Percentiles rank a stretch among this genome's conserved stretches.
Evolutionary conservation across 495 filamentous ascomycete species (phyloP).

Genomic region (Penicillium diatomitis): DNA sequence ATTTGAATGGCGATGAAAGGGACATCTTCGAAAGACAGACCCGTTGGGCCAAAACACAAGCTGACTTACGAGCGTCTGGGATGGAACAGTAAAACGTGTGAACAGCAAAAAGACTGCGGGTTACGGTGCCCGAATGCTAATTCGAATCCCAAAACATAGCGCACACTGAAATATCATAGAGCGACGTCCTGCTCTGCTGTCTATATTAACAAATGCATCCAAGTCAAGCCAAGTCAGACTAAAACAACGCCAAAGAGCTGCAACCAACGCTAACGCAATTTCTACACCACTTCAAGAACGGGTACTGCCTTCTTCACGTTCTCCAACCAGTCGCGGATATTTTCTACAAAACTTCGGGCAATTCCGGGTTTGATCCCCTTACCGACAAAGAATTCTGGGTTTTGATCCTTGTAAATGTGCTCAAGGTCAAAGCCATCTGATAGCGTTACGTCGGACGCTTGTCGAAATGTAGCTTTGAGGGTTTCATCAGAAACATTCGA

Average conservation of each 20-base stretch:
- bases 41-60: constrained; percentile 7
- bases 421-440: constrained; percentile 14
- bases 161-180: no score
- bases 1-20: constrained; percentile 13
- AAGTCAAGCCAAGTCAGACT: neutral
- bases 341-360: constrained; percentile 10
- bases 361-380: constrained; percentile 15
- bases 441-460: constrained; percentile 7
- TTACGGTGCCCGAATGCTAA: neutral
- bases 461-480: constrained; percentile 10
- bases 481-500: constrained; percentile 8
- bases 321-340: constrained; percentile 17
- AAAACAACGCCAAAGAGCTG: neutral
- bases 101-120: neutral
- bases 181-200: neutral
- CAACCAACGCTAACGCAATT: neutral
- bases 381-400: constrained; percentile 17
- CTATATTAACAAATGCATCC: neutral
- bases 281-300: neutral
- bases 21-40: constrained; percentile 14
- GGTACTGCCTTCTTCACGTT: neutral
- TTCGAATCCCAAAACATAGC: constrained; percentile 1
- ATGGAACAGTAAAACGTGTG: neutral
- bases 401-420: constrained; percentile 15
- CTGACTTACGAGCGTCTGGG: neutral